Percentiles rank a stretch among this genome's conserved stretches.
phyloP scores from a whole-genome alignment of 257 asterid genomes.

The Solanum gandarillasii region DNA sequence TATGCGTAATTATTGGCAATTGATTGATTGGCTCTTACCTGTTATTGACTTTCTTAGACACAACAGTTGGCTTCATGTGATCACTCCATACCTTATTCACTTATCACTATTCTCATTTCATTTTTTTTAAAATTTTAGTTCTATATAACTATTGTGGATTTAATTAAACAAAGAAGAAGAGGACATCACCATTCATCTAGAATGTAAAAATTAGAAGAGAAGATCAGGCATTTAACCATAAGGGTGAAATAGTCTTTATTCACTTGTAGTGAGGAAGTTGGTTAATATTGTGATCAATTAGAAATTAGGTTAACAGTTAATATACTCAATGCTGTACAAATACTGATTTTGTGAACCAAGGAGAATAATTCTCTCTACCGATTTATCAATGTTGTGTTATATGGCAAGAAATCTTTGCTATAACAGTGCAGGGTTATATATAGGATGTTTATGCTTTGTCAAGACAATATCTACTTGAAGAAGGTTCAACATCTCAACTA shows the following conservation, averaged over 20 bases:
- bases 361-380: too few species aligned
- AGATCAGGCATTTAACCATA: background rate
- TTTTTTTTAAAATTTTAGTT: too few species aligned
- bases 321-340: too few species aligned
- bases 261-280: too few species aligned
- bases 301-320: too few species aligned
- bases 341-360: too few species aligned
- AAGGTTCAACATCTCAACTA: too few species aligned
- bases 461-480: background rate
- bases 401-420: background rate
- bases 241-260: background rate
- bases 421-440: background rate
- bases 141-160: background rate
- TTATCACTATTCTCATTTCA: background rate
- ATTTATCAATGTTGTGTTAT: too few species aligned
- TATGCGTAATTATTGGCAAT: constrained; percentile 23
- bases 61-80: constrained; percentile 12
- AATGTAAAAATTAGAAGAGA: background rate
- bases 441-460: background rate
- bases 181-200: background rate
- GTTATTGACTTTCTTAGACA: constrained; percentile 5
- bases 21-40: constrained; percentile 3
- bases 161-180: background rate
- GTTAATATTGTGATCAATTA: too few species aligned
- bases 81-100: background rate